phyloP scores from a whole-genome alignment of 352 stramenopile species.

The Lagenidium giganteum region DNA sequence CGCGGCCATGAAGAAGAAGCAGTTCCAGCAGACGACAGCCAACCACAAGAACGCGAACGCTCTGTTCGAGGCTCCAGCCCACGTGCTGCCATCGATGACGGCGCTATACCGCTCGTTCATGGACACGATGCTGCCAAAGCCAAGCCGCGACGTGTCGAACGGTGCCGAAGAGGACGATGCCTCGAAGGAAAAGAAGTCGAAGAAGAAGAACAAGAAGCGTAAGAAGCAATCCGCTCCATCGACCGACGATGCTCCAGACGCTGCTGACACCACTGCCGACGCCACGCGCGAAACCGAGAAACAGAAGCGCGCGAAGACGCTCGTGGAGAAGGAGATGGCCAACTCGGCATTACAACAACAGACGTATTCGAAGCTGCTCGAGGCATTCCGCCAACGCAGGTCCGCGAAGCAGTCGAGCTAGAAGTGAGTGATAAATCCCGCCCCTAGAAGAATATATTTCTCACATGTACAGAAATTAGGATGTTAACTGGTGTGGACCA shows the following conservation, averaged over 20 bases:
- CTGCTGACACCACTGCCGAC: slow-evolving; percentile 12
- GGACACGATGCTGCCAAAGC: slow-evolving; percentile 82
- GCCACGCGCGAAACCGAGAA: slow-evolving; percentile 14
- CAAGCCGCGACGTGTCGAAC: slow-evolving; percentile 19
- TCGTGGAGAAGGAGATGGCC: slow-evolving; percentile 64
- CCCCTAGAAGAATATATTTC: slow-evolving; percentile 12
- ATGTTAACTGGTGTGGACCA: too few species aligned
- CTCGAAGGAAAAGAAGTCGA: slow-evolving; percentile 45
- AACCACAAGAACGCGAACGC: slow-evolving; percentile 18
- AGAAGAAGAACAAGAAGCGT: slow-evolving; percentile 29
- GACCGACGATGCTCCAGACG: slow-evolving; percentile 9
- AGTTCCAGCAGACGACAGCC: slow-evolving; percentile 12
- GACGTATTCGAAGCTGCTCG: slow-evolving; percentile 68
- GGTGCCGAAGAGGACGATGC: neutral
- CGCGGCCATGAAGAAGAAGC: slow-evolving; percentile 23
- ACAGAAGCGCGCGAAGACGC: slow-evolving; percentile 56
- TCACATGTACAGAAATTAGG: too few species aligned
- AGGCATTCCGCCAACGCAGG: slow-evolving; percentile 54
- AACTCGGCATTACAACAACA: slow-evolving; percentile 48
- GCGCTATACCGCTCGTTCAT: slow-evolving; percentile 82
- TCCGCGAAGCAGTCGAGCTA: too few species aligned
- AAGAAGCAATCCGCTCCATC: slow-evolving; percentile 19
- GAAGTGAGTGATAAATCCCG: too few species aligned
- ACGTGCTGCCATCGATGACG: slow-evolving; percentile 82
- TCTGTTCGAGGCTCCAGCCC: slow-evolving; percentile 74